phyloP scores from a whole-genome alignment of 2,329 filamentous ascomycete species.

The Nemania serpens region DNA sequence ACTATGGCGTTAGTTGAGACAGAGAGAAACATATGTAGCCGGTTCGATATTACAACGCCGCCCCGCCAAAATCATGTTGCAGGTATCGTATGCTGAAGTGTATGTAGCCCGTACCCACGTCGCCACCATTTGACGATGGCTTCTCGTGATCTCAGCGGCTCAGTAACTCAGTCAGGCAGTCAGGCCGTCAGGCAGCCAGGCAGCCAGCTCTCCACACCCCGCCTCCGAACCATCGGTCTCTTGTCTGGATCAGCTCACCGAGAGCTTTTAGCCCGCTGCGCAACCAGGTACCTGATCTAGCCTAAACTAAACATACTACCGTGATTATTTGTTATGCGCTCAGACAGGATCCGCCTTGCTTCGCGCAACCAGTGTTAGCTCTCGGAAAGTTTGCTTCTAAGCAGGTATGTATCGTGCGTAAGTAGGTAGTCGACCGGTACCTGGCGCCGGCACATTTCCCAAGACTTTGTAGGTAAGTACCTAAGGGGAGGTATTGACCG shows the following conservation, averaged over 20 bases:
- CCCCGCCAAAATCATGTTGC: neutral
- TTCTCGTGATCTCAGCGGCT: conserved; percentile 16
- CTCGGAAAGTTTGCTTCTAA: too few relatives aligned
- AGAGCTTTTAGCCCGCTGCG: conserved; percentile 6
- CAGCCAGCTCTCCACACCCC: conserved; percentile 1
- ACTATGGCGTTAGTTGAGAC: too few relatives aligned
- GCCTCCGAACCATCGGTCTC: conserved; percentile 12
- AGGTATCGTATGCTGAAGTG: neutral
- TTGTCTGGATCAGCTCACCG: conserved; percentile 20
- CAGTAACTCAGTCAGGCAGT: neutral
- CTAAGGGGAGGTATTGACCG: neutral
- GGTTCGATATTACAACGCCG: too few relatives aligned
- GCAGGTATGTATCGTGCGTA: too few relatives aligned
- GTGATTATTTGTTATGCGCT: too few relatives aligned
- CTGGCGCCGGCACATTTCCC: too few relatives aligned
- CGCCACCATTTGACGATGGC: neutral
- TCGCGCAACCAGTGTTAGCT: too few relatives aligned
- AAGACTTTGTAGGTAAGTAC: neutral
- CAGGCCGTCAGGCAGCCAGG: neutral
- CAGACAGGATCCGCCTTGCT: too few relatives aligned
- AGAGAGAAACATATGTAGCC: too few relatives aligned
- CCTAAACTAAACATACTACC: too few relatives aligned
- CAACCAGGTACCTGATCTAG: neutral
- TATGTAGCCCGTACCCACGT: neutral
- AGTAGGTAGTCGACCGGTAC: too few relatives aligned